A percentile compares a stretch with the other conserved stretches of the same genome.
These are phyloP conservation scores for Penicillium sumatraense DNA, from an alignment of 2,329 filamentous ascomycete genomes.

Conservation along the genomic window DNA sequence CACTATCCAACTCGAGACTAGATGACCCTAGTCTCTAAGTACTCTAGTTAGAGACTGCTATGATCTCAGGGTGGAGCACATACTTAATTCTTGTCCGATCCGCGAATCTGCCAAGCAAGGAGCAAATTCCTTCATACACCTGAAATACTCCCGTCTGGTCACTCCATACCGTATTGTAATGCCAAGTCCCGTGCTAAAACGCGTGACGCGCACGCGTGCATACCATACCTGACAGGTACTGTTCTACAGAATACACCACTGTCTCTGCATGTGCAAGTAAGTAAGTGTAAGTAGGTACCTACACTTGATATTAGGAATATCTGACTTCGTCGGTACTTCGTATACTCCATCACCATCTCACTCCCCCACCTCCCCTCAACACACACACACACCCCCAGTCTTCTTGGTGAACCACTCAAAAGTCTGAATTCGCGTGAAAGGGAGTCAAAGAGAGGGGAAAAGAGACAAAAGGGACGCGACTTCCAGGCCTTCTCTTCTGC, in stretches of 20 bases:
- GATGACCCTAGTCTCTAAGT: too few relatives aligned
- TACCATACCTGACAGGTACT: slow-evolving; percentile 34
- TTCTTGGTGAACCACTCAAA: neutral
- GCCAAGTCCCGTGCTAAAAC: slow-evolving; percentile 18
- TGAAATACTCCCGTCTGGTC: slow-evolving; percentile 22
- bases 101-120: slow-evolving; percentile 13
- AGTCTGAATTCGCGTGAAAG: neutral
- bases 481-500: slow-evolving; percentile 9
- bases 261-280: neutral
- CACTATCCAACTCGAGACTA: too few relatives aligned
- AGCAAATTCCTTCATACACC: slow-evolving; percentile 8
- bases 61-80: slow-evolving; percentile 5
- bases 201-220: slow-evolving; percentile 32
- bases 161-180: slow-evolving; percentile 19
- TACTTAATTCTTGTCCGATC: neutral
- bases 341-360: neutral
- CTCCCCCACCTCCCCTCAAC: slow-evolving; percentile 15
- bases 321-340: too few relatives aligned
- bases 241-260: neutral
- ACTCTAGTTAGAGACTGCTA: neutral
- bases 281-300: too few relatives aligned
- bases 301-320: too few relatives aligned
- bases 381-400: neutral
- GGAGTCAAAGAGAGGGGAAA: slow-evolving; percentile 1
- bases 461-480: slow-evolving; percentile 18